Evolutionary conservation across 495 filamentous ascomycete species (phyloP), one percentile per base, ranked within the genome.

Genomic region (Podospora fimiseda): DNA sequence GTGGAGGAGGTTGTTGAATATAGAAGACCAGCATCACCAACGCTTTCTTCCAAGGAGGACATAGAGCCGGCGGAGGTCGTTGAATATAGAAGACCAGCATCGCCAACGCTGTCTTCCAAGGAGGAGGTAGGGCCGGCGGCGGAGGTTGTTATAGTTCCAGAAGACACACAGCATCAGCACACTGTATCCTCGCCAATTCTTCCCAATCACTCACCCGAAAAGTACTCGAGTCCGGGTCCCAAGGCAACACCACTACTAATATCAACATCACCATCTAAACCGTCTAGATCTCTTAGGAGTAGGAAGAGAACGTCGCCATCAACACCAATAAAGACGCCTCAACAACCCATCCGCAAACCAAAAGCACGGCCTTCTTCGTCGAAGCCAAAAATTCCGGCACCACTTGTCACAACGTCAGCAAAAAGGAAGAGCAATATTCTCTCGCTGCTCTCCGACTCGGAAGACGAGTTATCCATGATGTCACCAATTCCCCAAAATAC

Each of bases 391-490:
- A 33, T 23, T 22, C 47, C 50, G 49, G 37, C 21, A 38, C 37
- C 43, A 40, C 36, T 47, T 11, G 2, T 46, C 3, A 37, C 52
- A 30, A 30, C 50, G 2, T n/a, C 40, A 8, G 15, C 52, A 11
- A 50, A 49, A n/a, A 20, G 21, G 43, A 49, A 18, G 24, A 40
- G 14, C 23, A 49, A 56, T 19, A 21, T 68, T 43, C 57, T 64
- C 42, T 67, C 62, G 21, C 64, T 63, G 36, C 49, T 65, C 21
- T 56, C 62, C 22, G 45, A 63, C 30, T 41, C 43, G 43, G 66
- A 69, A 8, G 48, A 66, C 19, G 70, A 72, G 45, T 65, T 74
- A 13, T 66, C 67, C 51, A 56, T 69, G 4, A 43, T 67, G 50
- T 55, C 60, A 19, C 58, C 67, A 38, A 16, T 14, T 11, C 27